Evolutionary conservation across 129 eudicot species (phyloP), one percentile per base, ranked within the genome.

Genomic region (Flaveria sonorensis): DNA sequence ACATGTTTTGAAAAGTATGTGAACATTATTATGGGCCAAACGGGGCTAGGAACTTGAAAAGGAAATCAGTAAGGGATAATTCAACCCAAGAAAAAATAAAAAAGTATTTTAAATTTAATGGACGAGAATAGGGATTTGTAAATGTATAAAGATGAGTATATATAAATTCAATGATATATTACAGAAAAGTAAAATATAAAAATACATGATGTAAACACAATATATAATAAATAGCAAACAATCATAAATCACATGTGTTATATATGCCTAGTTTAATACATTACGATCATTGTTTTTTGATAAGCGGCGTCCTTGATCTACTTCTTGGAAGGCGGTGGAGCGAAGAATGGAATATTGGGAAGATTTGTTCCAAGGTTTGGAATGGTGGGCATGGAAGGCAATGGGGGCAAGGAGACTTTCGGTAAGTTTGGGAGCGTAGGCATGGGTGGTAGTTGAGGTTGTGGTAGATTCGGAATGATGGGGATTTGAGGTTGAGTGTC

Each of bases 371-470:
- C 79, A 73, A 80, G 20, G 52, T 80, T 80, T 53, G 79, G 83
- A 62, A 80, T 73, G 18, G 79, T 51, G 26, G 83, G 83, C 79
- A 80, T 80, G 65, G 83, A 79, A 79, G 83, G 82, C 63, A 78
- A 43, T 28, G 82, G 77, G 46, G 77, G 82, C 13, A 78, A 46
- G 8, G 82, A 59, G 2, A 78, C 50, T 51, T 78, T 70, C n/a
- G 82, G 82, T 62, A 78, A 70, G 19, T 60, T 55, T 18, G 76
- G 76, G 40, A 78, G 30, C 39, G 74, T 77, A 6, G 40, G 40
- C 40, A 36, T 36, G 7, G 40, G 40, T 6, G 40, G 40, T 36
- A 36, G 40, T 36, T 36, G 40, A 36, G 40, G 40, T 42, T 66
- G 81, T 67, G 80, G 80, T 0, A 77, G 45, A 40, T 57, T 64